These are phyloP conservation scores for Suillus tomentosus DNA, from an alignment of 768 basidiomycete genomes.

Conservation along the genomic window DNA sequence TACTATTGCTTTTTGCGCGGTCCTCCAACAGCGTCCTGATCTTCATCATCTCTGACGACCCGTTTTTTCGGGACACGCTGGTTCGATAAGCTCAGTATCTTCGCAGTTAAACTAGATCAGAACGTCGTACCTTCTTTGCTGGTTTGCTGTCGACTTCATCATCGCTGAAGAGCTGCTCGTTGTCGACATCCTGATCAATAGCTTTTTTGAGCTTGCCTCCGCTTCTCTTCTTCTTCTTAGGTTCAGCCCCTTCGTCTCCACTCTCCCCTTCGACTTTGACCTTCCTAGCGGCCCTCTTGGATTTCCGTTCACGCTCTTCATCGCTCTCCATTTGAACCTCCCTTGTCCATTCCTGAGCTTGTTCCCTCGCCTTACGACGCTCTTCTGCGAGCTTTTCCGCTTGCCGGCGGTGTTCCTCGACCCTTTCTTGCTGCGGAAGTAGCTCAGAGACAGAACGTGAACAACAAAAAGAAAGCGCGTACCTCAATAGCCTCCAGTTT, in stretches of 20 bases:
- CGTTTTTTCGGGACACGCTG: conserved; percentile 67
- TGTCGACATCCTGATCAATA: conserved; percentile 54
- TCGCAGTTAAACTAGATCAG: neutral
- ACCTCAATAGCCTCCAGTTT: conserved; percentile 69
- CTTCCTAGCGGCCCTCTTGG: conserved; percentile 56
- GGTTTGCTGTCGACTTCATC: conserved; percentile 56
- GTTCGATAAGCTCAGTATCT: neutral
- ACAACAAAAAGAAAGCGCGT: conserved; percentile 23
- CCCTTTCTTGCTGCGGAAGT: conserved; percentile 50
- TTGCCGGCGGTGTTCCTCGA: conserved; percentile 66
- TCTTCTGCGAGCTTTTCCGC: conserved; percentile 82
- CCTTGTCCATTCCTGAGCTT: conserved; percentile 76
- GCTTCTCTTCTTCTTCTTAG: conserved; percentile 78
- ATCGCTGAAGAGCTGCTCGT: conserved; percentile 68
- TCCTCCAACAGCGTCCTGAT: conserved; percentile 61
- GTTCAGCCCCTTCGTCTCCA: conserved; percentile 54
- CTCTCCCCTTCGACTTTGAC: conserved; percentile 54
- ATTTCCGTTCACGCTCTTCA: conserved; percentile 74
- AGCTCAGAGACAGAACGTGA: neutral
- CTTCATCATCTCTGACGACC: conserved; percentile 77
- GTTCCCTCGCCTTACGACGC: conserved; percentile 72
- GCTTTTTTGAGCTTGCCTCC: conserved; percentile 67
- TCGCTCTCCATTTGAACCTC: conserved; percentile 70
- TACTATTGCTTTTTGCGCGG: conserved; percentile 49
- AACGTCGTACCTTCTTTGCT: conserved; percentile 59